A percentile compares a stretch with the other conserved stretches of the same genome.
phyloP scores from a whole-genome alignment of 2,329 filamentous ascomycete genomes.

The Ceratocystis variospora region DNA sequence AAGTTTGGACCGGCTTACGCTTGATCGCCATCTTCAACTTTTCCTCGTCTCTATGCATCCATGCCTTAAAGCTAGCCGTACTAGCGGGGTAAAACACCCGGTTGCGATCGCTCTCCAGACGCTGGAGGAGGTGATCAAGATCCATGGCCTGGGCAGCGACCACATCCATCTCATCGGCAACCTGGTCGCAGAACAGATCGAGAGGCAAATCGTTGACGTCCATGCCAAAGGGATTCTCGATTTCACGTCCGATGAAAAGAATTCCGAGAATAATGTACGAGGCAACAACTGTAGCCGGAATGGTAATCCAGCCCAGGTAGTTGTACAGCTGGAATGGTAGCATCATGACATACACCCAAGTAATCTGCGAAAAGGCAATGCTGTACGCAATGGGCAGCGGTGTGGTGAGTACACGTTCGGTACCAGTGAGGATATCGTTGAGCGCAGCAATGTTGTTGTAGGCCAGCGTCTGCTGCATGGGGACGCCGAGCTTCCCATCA shows the following conservation, averaged over 20 bases:
- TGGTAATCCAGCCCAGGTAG: conserved; percentile 56
- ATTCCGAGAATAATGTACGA: conserved; percentile 76
- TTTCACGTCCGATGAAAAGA: conserved; percentile 58
- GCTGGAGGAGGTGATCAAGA: conserved; percentile 25
- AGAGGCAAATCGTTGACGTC: conserved; percentile 73
- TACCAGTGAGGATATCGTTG: conserved; percentile 58
- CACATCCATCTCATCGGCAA: conserved; percentile 60
- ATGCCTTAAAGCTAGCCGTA: conserved; percentile 27
- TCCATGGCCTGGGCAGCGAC: conserved; percentile 41
- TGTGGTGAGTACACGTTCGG: conserved; percentile 68
- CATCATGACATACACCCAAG: conserved; percentile 68
- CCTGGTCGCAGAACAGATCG: conserved; percentile 61
- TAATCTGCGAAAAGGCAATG: conserved; percentile 75
- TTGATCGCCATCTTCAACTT: conserved; percentile 29
- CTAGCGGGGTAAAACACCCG: conserved; percentile 44
- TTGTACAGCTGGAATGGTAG: conserved; percentile 67
- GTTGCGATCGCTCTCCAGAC: conserved; percentile 30
- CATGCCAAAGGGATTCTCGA: conserved; percentile 73
- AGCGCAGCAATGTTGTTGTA: conserved; percentile 49
- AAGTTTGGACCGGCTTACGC: conserved; percentile 29
- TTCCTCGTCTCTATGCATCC: conserved; percentile 31
- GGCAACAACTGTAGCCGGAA: conserved; percentile 57
- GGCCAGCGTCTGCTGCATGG: conserved; percentile 46
- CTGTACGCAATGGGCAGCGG: conserved; percentile 71
- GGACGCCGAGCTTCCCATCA: conserved; percentile 41